A percentile compares a stretch with the other conserved stretches of the same genome.
Evolutionary conservation across 352 stramenopile species (phyloP).

Genomic region (Phytophthora sansomeana): DNA sequence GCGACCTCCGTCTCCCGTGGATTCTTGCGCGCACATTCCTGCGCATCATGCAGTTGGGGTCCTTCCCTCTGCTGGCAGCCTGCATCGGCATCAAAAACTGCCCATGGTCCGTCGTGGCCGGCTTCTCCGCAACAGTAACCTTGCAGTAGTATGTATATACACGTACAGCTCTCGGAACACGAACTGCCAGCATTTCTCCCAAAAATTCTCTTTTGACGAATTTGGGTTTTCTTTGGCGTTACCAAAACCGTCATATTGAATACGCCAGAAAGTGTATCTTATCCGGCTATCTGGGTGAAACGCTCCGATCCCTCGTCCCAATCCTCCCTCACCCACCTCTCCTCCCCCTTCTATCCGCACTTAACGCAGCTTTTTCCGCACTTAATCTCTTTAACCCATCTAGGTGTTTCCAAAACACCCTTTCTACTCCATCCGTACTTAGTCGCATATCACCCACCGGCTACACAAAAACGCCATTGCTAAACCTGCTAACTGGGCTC

Average conservation of each 20-base stretch:
- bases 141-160: no score
- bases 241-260: no score
- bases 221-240: conserved; percentile 20
- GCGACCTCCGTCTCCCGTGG: conserved; percentile 35
- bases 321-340: background rate
- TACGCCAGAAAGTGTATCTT: conserved; percentile 19
- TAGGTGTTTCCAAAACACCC: background rate
- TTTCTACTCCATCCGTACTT: background rate
- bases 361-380: no score
- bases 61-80: conserved; percentile 15
- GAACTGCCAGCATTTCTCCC: conserved; percentile 6
- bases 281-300: background rate
- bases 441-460: conserved; percentile 10
- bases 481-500: background rate
- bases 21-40: conserved; percentile 44
- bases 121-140: conserved; percentile 10
- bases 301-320: background rate
- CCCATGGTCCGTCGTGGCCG: conserved; percentile 31
- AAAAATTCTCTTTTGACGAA: conserved; percentile 15
- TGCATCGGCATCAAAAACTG: conserved; percentile 26
- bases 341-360: background rate
- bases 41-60: conserved; percentile 26
- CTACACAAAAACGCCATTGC: conserved; percentile 32
- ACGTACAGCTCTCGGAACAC: no score
- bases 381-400: no score